A percentile compares a stretch with the other conserved stretches of the same genome.
These are phyloP conservation scores for Salicornia ramosissima DNA, from an alignment of 148 eudicot genomes.

Conservation along the genomic window DNA sequence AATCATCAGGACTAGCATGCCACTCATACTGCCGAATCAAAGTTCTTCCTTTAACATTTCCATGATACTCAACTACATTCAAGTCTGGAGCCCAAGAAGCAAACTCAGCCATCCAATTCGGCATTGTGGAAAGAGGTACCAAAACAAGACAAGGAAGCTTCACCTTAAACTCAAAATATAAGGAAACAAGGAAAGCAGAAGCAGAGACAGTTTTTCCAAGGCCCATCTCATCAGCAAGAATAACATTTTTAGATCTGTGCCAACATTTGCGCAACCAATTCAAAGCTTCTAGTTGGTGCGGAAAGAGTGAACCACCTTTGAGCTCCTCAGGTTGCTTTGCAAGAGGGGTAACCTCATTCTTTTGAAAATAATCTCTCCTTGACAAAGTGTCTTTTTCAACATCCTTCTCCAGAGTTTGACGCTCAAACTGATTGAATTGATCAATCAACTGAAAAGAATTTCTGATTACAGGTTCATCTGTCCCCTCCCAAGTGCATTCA, in stretches of 20 bases:
- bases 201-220: constrained; percentile 97
- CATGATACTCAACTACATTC: constrained; percentile 96
- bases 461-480: constrained; percentile 59
- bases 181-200: constrained; percentile 72
- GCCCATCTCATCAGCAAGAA: constrained; percentile 99
- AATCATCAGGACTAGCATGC: constrained; percentile 54
- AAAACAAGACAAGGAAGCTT: constrained; percentile 81
- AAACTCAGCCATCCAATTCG: constrained; percentile 97
- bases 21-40: constrained; percentile 86
- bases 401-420: constrained; percentile 56
- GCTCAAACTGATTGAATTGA: constrained; percentile 53
- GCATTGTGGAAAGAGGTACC: constrained; percentile 99
- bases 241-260: constrained; percentile 82
- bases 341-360: constrained; percentile 55
- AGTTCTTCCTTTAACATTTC: constrained; percentile 70
- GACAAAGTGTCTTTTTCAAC: constrained; percentile 30
- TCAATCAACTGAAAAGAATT: constrained; percentile 53
- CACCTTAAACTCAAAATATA: constrained; percentile 77
- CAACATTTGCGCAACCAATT: constrained; percentile 99
- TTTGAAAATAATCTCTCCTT: constrained; percentile 35
- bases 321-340: constrained; percentile 88
- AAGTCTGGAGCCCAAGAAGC: constrained; percentile 87
- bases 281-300: constrained; percentile 94
- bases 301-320: constrained; percentile 77
- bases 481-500: constrained; percentile 97